Percentiles rank a stretch among this genome's conserved stretches.
Conservation (phyloP, 2,329 filamentous ascomycete species). For the Aureobasidium sp. region DNA sequence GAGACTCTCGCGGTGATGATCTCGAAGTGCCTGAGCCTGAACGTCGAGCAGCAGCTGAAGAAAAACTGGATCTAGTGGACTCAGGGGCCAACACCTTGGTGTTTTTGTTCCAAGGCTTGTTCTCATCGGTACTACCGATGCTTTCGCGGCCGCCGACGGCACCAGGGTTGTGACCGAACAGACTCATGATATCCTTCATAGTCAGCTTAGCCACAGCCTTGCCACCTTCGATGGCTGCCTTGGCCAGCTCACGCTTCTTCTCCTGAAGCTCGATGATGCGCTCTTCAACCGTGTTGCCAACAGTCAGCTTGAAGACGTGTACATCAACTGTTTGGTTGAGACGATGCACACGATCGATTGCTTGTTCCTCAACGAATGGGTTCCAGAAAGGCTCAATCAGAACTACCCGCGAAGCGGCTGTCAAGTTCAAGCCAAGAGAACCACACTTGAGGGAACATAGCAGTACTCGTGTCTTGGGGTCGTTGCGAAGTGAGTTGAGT, state of each 20-base stretch:
- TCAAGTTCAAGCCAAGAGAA: conserved; percentile 85
- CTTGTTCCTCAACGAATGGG: conserved; percentile 94
- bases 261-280: conserved; percentile 91
- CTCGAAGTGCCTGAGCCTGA: background rate
- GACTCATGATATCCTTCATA: conserved; percentile 84
- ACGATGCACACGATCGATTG: conserved; percentile 96
- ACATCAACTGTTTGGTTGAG: conserved; percentile 94
- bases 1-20: background rate
- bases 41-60: background rate
- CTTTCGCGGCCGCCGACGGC: conserved; percentile 24
- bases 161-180: conserved; percentile 69
- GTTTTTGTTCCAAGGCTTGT: conserved; percentile 35
- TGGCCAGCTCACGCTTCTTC: conserved; percentile 85
- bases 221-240: conserved; percentile 78
- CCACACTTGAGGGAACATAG: conserved; percentile 93
- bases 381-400: conserved; percentile 99
- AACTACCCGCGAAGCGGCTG: conserved; percentile 83
- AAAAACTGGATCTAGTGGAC: conserved; percentile 18
- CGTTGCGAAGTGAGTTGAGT: conserved; percentile 64
- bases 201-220: conserved; percentile 75
- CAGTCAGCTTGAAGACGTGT: conserved; percentile 87
- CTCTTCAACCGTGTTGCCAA: conserved; percentile 81
- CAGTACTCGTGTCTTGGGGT: conserved; percentile 68
- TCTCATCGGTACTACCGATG: background rate
- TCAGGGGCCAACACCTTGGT: conserved; percentile 30